Evolutionary conservation across 1,284 basidiomycete species (phyloP), one percentile per base, ranked within the genome.

Genomic region (Puccinia coronata): DNA sequence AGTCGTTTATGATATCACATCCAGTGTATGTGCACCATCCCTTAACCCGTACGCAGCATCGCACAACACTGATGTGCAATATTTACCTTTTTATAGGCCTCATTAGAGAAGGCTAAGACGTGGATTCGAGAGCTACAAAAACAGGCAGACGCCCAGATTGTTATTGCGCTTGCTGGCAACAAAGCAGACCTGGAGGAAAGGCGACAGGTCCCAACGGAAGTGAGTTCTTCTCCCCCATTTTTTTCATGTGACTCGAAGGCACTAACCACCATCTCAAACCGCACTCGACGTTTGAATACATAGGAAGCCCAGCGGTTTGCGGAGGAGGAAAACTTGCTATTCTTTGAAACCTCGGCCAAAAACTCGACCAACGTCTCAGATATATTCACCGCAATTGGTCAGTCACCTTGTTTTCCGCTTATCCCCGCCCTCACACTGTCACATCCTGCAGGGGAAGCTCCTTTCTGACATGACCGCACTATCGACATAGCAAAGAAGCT

Each of bases 111-210:
- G 87, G 96, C 96, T 65, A 93, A 93, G 85, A 92, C 92, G 83
- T 98, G 96, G 96, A 96, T 98, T 84, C 91, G 93, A 82, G 96
- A 98, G 87, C 91, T 98, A 14, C 95, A 98, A 87, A 93, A 96
- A 82, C 96, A 98, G 88, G 96, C 96, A 61, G 96, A 98, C 86
- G 95, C 96, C 36, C 94, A 93, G 77, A 98, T 98, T 88, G 91
- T 96, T 84, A 96, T 97, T 86, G 93, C 95, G 63, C 90, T 98
- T 36, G 96, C 95, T 81, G 96, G 96, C 76, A 98, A 98, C 90
- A 98, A 98, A 88, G 88, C 91, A 20, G 96, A 98, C 87, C 88
- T 98, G 70, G 90, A 91, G 53, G 91, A 91, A 12, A 90, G 92
- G 82, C 91, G 95, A 57, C 87, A 87, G 85, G 86, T 95, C 18